A percentile compares a stretch with the other conserved stretches of the same genome.
Conservation (phyloP, 495 filamentous ascomycete species). For the Xylona heveae region DNA sequence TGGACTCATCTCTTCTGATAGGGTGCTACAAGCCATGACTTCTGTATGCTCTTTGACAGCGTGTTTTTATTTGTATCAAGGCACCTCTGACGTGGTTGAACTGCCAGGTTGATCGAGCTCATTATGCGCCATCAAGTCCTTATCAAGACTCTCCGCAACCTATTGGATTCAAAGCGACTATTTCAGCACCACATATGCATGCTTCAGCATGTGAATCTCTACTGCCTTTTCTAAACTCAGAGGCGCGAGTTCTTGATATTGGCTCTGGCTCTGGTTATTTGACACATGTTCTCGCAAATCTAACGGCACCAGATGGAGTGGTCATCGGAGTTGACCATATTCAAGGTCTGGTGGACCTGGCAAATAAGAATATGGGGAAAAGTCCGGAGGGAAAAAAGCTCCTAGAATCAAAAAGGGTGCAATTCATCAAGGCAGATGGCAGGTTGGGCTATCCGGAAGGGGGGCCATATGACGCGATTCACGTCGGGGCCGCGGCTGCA, state of each 20-base stretch:
- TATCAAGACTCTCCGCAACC: conserved; percentile 83
- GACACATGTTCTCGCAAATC: conserved; percentile 69
- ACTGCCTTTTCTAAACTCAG: conserved; percentile 25
- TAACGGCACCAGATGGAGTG: conserved; percentile 39
- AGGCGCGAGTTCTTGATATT: conserved; percentile 55
- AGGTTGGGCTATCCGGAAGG: conserved; percentile 42
- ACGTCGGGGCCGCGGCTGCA: conserved; percentile 77
- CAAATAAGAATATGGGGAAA: conserved; percentile 53
- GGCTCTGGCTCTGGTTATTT: conserved; percentile 84
- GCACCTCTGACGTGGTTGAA: conserved; percentile 3
- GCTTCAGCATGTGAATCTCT: conserved; percentile 35
- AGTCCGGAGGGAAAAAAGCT: conserved; percentile 38
- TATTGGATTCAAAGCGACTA: conserved; percentile 78
- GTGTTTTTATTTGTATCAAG: background rate
- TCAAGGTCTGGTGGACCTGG: conserved; percentile 47
- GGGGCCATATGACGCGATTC: conserved; percentile 69
- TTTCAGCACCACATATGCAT: conserved; percentile 96
- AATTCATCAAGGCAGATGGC: conserved; percentile 67
- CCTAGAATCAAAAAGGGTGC: conserved; percentile 35
- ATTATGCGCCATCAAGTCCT: conserved; percentile 46
- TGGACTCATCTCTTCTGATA: conserved; percentile 44
- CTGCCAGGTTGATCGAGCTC: conserved; percentile 80
- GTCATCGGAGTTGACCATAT: conserved; percentile 87
- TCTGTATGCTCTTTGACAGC: conserved; percentile 24
- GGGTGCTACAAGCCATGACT: conserved; percentile 61